Percentiles rank a stretch among this genome's conserved stretches.
Conservation (phyloP, 208 protist species). For the Wallacemonas sp. region DNA sequence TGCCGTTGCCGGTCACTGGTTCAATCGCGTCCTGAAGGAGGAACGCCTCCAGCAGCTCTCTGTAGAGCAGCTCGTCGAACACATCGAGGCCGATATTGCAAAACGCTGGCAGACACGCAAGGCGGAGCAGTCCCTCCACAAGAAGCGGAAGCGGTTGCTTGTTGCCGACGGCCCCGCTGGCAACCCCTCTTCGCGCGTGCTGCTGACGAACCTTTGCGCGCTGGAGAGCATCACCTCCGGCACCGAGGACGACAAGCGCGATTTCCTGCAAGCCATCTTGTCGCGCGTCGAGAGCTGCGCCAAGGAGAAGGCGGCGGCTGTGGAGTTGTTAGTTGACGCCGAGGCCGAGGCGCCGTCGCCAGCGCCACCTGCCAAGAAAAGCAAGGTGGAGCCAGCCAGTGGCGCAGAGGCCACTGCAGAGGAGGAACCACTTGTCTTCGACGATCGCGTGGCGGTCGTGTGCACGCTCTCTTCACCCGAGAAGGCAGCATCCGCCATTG, state of each 20-base stretch:
- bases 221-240: slow-evolving; percentile 22
- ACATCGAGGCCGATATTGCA: slow-evolving; percentile 66
- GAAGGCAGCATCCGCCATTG: slow-evolving; percentile 58
- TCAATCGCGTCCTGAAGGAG: slow-evolving; percentile 80
- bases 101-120: slow-evolving; percentile 56
- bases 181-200: slow-evolving; percentile 38
- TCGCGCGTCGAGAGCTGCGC: slow-evolving; percentile 37
- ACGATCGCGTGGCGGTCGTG: slow-evolving; percentile 65
- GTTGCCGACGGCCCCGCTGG: slow-evolving; percentile 39
- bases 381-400: slow-evolving; percentile 9
- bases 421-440: slow-evolving; percentile 26
- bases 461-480: slow-evolving; percentile 45
- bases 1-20: slow-evolving; percentile 66
- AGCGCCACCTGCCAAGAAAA: not conserved
- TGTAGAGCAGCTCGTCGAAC: slow-evolving; percentile 50
- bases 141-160: slow-evolving; percentile 68
- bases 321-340: slow-evolving; percentile 52
- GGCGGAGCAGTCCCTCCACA: slow-evolving; percentile 53
- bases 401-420: not conserved
- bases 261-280: slow-evolving; percentile 37
- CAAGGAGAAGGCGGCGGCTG: slow-evolving; percentile 32
- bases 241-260: slow-evolving; percentile 20
- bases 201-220: slow-evolving; percentile 67
- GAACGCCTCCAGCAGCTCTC: slow-evolving; percentile 53
- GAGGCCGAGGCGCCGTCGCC: not conserved